Evolutionary conservation across 1,139 yeast species (phyloP).

Genomic region (Lodderomyces jiufengensis): DNA sequence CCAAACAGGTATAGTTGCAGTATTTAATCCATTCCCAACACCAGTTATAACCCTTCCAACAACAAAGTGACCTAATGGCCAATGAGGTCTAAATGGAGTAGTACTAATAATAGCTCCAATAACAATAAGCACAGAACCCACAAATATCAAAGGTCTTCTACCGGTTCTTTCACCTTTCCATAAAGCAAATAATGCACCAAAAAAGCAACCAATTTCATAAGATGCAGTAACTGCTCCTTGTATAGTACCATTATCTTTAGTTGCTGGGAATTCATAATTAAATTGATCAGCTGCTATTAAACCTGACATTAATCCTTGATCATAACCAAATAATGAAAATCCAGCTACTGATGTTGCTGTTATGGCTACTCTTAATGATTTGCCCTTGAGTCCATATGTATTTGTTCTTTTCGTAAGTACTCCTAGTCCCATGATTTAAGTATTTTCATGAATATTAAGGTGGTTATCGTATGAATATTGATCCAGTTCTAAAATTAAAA

Average conservation of each 20-base stretch:
- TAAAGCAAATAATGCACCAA: conserved; percentile 66
- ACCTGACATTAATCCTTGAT: conserved; percentile 79
- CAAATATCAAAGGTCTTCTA: conserved; percentile 58
- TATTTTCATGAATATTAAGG: too few species aligned
- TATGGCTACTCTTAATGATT: conserved; percentile 37
- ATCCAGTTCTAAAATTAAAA: too few species aligned
- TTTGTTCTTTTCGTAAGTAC: conserved; percentile 26
- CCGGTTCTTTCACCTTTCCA: conserved; percentile 62
- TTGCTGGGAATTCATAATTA: conserved; percentile 55
- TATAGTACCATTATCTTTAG: conserved; percentile 35
- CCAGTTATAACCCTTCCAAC: conserved; percentile 75
- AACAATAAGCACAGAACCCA: conserved; percentile 57
- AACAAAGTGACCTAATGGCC: conserved; percentile 62
- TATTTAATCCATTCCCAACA: conserved; percentile 71
- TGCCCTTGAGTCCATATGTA: conserved; percentile 50
- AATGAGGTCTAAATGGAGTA: conserved; percentile 45
- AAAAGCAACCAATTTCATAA: conserved; percentile 77
- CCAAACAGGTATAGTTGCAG: conserved; percentile 79
- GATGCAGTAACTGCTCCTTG: conserved; percentile 72
- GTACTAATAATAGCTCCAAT: conserved; percentile 64
- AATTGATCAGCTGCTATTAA: conserved; percentile 61
- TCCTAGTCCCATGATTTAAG: too few species aligned
- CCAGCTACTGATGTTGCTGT: conserved; percentile 62
- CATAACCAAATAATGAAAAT: conserved; percentile 70
- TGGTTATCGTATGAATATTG: too few species aligned